Conservation (phyloP, 441 rosid genomes). For the Pelargonium australe region DNA sequence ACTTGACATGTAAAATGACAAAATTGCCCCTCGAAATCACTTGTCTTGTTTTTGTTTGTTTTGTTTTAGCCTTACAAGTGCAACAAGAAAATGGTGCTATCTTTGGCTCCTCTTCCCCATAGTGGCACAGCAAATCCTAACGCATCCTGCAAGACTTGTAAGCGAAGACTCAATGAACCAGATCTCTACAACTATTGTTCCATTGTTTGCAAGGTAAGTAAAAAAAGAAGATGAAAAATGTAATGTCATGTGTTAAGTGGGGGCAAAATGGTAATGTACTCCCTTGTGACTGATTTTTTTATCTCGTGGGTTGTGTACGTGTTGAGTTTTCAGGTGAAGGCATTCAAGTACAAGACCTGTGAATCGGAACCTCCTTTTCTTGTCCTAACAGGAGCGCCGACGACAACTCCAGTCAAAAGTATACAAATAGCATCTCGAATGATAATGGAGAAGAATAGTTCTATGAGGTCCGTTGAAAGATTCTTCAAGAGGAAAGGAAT, state of each 20-base stretch:
- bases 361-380: neutral
- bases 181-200: neutral
- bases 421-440: too few relatives aligned
- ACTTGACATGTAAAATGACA: too few relatives aligned
- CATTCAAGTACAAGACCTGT: neutral
- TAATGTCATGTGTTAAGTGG: neutral
- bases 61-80: constrained; percentile 5
- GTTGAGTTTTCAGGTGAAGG: neutral
- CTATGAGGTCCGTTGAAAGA: neutral
- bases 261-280: too few relatives aligned
- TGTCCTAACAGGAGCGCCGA: neutral
- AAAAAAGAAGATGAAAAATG: neutral
- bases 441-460: neutral
- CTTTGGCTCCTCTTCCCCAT: neutral
- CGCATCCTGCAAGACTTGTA: neutral
- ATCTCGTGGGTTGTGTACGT: neutral
- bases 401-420: neutral
- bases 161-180: neutral
- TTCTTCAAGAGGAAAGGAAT: neutral
- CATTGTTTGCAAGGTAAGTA: neutral
- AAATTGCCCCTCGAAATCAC: too few relatives aligned
- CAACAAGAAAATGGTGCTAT: neutral
- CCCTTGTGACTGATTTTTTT: neutral
- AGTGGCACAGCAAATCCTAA: neutral
- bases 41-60: neutral